Conservation (phyloP, 2,329 filamentous ascomycete species). For the Botryosphaeria agaves region DNA sequence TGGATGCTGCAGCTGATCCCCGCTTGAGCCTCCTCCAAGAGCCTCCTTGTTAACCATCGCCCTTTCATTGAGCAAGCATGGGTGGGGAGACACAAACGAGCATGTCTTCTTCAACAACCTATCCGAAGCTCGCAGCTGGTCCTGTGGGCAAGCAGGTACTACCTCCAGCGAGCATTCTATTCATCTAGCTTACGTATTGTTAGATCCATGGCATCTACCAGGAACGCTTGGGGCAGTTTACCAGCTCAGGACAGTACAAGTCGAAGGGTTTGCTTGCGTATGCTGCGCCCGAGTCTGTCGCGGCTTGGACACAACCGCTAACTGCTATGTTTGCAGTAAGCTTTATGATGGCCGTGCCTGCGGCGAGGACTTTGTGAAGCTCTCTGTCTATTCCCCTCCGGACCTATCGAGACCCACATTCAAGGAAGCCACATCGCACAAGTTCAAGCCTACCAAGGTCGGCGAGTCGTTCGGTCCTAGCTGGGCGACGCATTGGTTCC, state of each 20-base stretch:
- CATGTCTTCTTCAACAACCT: constrained; percentile 15
- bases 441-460: constrained; percentile 57
- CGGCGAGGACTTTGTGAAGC: constrained; percentile 61
- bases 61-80: constrained; percentile 8
- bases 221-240: constrained; percentile 68
- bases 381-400: constrained; percentile 75
- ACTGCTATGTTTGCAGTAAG: constrained; percentile 34
- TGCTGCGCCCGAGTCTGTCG: constrained; percentile 1
- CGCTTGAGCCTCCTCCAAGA: background rate
- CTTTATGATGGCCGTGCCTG: constrained; percentile 50
- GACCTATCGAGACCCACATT: constrained; percentile 68
- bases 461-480: constrained; percentile 79
- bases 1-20: background rate
- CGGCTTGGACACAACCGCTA: background rate
- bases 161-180: background rate
- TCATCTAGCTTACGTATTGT: background rate
- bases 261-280: constrained; percentile 28
- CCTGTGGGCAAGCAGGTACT: constrained; percentile 48
- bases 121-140: constrained; percentile 31
- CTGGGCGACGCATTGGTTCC: constrained; percentile 98
- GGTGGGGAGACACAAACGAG: constrained; percentile 17
- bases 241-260: constrained; percentile 47
- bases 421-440: constrained; percentile 59
- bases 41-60: background rate
- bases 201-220: constrained; percentile 68